Evolutionary conservation across 768 basidiomycete genomes (phyloP).

Genomic region (Roridomyces roridus): DNA sequence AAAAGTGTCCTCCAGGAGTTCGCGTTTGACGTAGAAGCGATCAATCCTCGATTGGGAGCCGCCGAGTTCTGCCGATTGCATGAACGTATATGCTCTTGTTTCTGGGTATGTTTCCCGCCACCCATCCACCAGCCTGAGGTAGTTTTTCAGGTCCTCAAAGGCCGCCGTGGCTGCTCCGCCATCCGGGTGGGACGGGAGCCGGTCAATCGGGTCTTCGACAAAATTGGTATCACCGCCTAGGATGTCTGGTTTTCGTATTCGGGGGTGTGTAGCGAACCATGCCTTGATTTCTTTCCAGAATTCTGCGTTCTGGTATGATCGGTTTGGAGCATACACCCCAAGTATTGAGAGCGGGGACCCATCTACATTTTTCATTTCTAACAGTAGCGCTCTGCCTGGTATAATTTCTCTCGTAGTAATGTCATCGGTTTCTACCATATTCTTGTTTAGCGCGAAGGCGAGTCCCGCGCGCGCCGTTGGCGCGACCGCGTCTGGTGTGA

Average conservation of each 20-base stretch:
- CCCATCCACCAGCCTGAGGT: conserved; percentile 32
- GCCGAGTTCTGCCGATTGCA: conserved; percentile 4
- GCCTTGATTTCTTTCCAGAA: conserved; percentile 36
- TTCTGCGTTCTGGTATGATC: conserved; percentile 24
- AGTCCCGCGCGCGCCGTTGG: conserved; percentile 33
- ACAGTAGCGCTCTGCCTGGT: background rate
- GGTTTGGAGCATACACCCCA: conserved; percentile 44
- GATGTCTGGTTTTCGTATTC: conserved; percentile 33
- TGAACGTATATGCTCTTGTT: conserved; percentile 34
- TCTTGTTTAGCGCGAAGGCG: conserved; percentile 41
- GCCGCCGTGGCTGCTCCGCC: background rate
- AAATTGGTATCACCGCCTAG: conserved; percentile 51
- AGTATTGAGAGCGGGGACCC: conserved; percentile 29
- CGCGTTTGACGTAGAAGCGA: conserved; percentile 35
- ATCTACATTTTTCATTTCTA: conserved; percentile 23
- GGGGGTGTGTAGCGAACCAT: conserved; percentile 2
- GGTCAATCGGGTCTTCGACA: conserved; percentile 43
- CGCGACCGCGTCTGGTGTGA: conserved; percentile 18
- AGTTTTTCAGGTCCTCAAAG: conserved; percentile 27
- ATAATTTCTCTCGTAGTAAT: background rate
- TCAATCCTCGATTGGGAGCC: conserved; percentile 38
- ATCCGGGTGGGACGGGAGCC: conserved; percentile 35
- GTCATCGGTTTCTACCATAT: conserved; percentile 19
- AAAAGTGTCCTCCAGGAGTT: background rate
- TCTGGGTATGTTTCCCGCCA: conserved; percentile 36